Base-by-base conservation (phyloP, 2,329 filamentous ascomycete species). In the Rutstroemia sydowiana region DNA sequence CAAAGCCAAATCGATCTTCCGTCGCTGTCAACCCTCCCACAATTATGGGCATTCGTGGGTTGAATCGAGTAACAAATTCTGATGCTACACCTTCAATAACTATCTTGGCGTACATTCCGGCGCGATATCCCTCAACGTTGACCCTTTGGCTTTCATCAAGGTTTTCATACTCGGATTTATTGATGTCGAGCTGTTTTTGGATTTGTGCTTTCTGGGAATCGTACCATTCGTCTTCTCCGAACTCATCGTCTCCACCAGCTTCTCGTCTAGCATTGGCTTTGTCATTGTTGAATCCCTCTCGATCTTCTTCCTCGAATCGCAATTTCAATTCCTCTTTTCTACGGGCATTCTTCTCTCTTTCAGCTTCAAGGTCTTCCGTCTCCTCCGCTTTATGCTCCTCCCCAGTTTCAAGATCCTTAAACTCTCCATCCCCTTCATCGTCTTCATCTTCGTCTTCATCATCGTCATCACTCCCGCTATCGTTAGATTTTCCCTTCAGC, bases 221-320 rank as follows among this genome's bases (percentile, higher is more conserved):
- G 67, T 98, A 98, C 95, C 95, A 98, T 51, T 98, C 88, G 66
- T 98, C 93, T 69, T 98, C 93, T 48, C 91, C 93, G 63, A 95
- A 97, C 65, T 95, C 86, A 53, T 81, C 74, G 5, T 82, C 75
- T 3, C 77, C 77, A 31, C 78, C 84, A 28, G 79, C 82, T 59
- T 89, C 86, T 57, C 81, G 76, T 32, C 85, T 79, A 10, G 86
- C 86, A 46, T 84, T 81, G 26, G 87, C 84, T 65, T 95, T 95
- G 69, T 93, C 89, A 64, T 95, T 95, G 63, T 87, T 82, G 66
- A 96, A 91, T 0, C 93, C 93, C 66, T 98, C 93, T n/a, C 88
- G 81, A 66, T 98, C 93, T 74, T 98, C 93, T 69, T 97, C 91
- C 65, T 98, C 93, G 65, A 98, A 98, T 1, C 95, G 83, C 48